Conservation (phyloP, 2,329 filamentous ascomycete genomes). For the Beauveria pseudobassiana region DNA sequence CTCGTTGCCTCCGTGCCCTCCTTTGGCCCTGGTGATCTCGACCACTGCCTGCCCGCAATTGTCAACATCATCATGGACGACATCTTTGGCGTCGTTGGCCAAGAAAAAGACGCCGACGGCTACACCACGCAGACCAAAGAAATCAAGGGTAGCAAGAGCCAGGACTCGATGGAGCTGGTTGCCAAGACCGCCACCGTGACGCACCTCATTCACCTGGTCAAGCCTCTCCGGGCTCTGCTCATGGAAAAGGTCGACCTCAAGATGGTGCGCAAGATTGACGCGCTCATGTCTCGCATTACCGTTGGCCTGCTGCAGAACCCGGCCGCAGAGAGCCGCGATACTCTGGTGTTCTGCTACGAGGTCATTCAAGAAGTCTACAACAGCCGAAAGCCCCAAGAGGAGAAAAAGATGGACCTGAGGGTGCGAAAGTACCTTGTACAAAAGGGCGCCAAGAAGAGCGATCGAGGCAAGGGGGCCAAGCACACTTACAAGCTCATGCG, state of each 20-base stretch:
- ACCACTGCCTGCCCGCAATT: constrained; percentile 76
- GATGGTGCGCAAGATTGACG: constrained; percentile 84
- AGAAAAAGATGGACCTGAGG: constrained; percentile 52
- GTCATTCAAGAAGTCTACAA: constrained; percentile 82
- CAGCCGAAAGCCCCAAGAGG: constrained; percentile 43
- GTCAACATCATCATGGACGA: constrained; percentile 92
- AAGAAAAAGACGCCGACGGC: constrained; percentile 95
- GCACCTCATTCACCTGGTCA: constrained; percentile 66
- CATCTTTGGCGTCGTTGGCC: constrained; percentile 83
- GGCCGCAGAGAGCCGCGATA: constrained; percentile 68
- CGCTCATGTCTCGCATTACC: constrained; percentile 74
- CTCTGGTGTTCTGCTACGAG: constrained; percentile 92
- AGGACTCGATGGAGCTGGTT: constrained; percentile 92
- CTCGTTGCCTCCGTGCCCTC: constrained; percentile 66
- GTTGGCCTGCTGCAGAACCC: constrained; percentile 77
- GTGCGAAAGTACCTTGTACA: constrained; percentile 73
- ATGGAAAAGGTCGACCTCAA: constrained; percentile 77
- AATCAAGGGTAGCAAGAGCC: constrained; percentile 96
- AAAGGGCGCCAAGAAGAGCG: constrained; percentile 67
- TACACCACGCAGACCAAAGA: constrained; percentile 96
- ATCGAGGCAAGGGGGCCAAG: constrained; percentile 64
- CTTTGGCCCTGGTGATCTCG: constrained; percentile 73
- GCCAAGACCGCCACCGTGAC: constrained; percentile 72
- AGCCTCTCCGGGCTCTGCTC: constrained; percentile 70
- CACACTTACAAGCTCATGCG: constrained; percentile 81